phyloP scores from a whole-genome alignment of 371 early-diverging fungal species.

The Rhizomucor miehei region DNA sequence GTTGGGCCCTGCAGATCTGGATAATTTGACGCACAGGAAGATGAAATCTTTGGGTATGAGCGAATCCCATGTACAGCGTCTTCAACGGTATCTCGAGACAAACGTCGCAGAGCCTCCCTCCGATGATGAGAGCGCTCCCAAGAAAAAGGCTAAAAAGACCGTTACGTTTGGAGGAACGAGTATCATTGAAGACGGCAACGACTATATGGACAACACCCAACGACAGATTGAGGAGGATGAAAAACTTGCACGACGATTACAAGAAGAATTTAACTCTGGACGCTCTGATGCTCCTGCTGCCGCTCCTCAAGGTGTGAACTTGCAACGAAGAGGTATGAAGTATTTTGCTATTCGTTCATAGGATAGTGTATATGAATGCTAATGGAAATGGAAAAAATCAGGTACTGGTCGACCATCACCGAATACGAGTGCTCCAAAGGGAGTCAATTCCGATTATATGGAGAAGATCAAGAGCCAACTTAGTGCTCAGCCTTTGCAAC shows the following conservation, averaged over 20 bases:
- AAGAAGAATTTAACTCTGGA: conserved; percentile 56
- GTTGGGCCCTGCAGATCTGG: conserved; percentile 69
- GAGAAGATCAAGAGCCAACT: conserved; percentile 29
- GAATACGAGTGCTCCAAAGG: conserved; percentile 35
- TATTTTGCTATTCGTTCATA: too few relatives aligned
- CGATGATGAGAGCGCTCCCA: conserved; percentile 29
- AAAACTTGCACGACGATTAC: conserved; percentile 73
- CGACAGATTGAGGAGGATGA: conserved; percentile 67
- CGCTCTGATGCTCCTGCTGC: conserved; percentile 2
- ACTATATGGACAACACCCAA: conserved; percentile 18
- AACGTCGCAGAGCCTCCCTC: conserved; percentile 35
- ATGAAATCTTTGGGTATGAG: conserved; percentile 76
- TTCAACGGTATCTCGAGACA: conserved; percentile 59
- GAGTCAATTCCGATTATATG: conserved; percentile 25
- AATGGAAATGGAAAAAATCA: too few relatives aligned
- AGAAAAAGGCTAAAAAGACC: conserved; percentile 30
- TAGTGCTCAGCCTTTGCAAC: conserved; percentile 28
- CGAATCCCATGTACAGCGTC: conserved; percentile 80
- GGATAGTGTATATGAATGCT: too few relatives aligned
- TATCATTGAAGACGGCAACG: conserved; percentile 34
- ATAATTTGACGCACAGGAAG: conserved; percentile 67
- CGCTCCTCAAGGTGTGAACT: conserved; percentile 3
- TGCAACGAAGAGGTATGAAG: conserved; percentile 36
- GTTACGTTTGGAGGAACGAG: conserved; percentile 47
- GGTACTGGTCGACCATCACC: conserved; percentile 46